Percentiles rank a stretch among this genome's conserved stretches.
phyloP scores from a whole-genome alignment of 768 basidiomycete species.

The Auricularia heimuer region DNA sequence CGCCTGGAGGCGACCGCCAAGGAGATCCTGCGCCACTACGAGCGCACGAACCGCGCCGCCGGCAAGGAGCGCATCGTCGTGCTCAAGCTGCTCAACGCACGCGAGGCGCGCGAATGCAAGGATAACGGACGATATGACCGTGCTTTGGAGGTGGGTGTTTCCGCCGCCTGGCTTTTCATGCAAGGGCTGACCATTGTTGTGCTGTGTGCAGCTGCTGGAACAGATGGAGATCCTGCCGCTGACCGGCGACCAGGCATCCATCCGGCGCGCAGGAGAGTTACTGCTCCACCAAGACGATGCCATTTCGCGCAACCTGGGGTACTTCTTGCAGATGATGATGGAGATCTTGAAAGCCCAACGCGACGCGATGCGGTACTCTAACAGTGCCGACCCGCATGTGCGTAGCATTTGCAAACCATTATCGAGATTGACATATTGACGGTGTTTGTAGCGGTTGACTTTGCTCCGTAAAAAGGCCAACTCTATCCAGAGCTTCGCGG shows the following conservation, averaged over 20 bases:
- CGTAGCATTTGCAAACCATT: slow-evolving; percentile 9
- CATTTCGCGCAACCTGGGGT: slow-evolving; percentile 81
- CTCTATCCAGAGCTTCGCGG: slow-evolving; percentile 81
- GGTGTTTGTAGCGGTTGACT: slow-evolving; percentile 42
- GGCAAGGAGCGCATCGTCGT: slow-evolving; percentile 69
- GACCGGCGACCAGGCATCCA: slow-evolving; percentile 73
- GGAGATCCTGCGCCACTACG: slow-evolving; percentile 74
- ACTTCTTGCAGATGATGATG: slow-evolving; percentile 86
- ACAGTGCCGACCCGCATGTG: slow-evolving; percentile 50
- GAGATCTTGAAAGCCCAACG: slow-evolving; percentile 79
- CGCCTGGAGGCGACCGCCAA: slow-evolving; percentile 63
- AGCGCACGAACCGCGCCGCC: slow-evolving; percentile 60
- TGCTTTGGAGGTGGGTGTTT: slow-evolving; percentile 63
- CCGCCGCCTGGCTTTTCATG: not conserved
- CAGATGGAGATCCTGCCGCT: slow-evolving; percentile 81
- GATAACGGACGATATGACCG: slow-evolving; percentile 60
- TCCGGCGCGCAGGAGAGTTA: slow-evolving; percentile 78
- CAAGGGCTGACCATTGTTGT: not conserved
- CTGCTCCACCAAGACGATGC: slow-evolving; percentile 80
- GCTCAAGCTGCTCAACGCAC: slow-evolving; percentile 63
- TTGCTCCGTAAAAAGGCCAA: slow-evolving; percentile 70
- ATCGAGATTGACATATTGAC: slow-evolving; percentile 12
- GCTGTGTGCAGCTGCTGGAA: slow-evolving; percentile 69
- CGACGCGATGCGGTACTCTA: slow-evolving; percentile 60
- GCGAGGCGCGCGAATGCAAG: slow-evolving; percentile 73